Base-by-base conservation (phyloP, 2,329 filamentous ascomycete species). In the Fusarium pseudocircinatum region DNA sequence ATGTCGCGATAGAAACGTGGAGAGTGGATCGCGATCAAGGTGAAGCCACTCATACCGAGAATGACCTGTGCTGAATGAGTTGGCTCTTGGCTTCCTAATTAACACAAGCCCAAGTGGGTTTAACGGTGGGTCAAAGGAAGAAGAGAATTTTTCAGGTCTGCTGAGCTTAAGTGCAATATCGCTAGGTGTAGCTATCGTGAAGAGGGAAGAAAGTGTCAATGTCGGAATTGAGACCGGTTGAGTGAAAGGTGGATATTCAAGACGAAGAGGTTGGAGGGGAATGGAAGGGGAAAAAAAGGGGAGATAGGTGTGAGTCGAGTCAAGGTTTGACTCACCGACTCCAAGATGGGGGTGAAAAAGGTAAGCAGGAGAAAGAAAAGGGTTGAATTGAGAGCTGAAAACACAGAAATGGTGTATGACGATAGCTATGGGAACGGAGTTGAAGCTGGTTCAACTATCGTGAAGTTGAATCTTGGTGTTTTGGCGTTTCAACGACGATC, bases 131-230 rank as follows among this genome's bases (percentile, higher is more conserved):
- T 54, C 68, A 26, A 46, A 30, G 36, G 34, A 44, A 39, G 26
- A 68, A 67, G 72, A 73, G 54, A 57, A 36, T 36, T 75, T 70
- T 77, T 75, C 61, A 68, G 63, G 75, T 77, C 75, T 70, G 67
- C 63, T 77, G 75, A 77, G 72, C 69, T 53, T 49, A 62, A 67
- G 61, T 53, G 47, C 39, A 60, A 60, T 61, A 37, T 56, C 59
- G 49, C 47, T 44, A 56, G 16, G 37, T 60, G 54, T 54, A 53
- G 47, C 61, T 69, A 58, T 69, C 58, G 50, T 64, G 65, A 60
- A 54, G 43, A 40, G 62, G 40, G 49, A 59, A 49, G 42, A 59
- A 42, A 53, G 49, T 43, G 60, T 71, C 66, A 68, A 76, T 70
- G 67, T 76, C 64, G 75, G 67, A 59, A 56, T 62, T 62, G 69